phyloP scores from a whole-genome alignment of 176 grass and related monocot genomes.

The Avena insularis region DNA sequence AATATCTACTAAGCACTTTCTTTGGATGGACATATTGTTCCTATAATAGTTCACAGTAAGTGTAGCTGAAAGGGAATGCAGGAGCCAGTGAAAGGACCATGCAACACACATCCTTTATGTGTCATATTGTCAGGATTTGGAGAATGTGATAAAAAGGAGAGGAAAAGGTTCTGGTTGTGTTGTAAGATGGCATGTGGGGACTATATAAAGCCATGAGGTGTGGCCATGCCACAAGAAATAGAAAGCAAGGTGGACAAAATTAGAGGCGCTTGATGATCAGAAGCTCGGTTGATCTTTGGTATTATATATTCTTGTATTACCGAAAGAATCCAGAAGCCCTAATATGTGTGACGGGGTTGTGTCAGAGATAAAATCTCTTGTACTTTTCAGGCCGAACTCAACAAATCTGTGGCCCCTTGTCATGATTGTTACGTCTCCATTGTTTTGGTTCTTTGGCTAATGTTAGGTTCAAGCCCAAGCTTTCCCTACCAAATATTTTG shows the following conservation, averaged over 20 bases:
- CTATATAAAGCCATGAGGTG: not conserved
- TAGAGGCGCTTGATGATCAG: not conserved
- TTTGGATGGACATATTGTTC: constrained; percentile 26
- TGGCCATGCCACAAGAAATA: not conserved
- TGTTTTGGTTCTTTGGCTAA: not conserved
- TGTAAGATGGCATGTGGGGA: not conserved
- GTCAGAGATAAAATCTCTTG: not conserved
- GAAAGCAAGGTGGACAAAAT: not conserved
- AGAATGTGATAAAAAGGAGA: not conserved
- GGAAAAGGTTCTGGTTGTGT: not conserved
- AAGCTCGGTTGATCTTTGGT: not conserved
- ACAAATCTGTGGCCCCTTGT: not conserved
- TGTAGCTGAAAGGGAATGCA: constrained; percentile 13
- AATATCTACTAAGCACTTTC: constrained; percentile 18
- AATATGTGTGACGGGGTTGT: not conserved
- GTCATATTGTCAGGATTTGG: constrained; percentile 1
- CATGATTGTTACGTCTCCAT: not conserved
- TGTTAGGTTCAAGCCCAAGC: not conserved
- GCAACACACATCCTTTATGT: not conserved
- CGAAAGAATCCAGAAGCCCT: not conserved
- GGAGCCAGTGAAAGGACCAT: not conserved
- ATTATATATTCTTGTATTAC: constrained; percentile 2
- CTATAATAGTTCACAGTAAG: constrained; percentile 16
- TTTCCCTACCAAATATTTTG: not conserved
- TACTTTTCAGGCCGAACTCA: not conserved